Percentiles rank a stretch among this genome's conserved stretches.
Evolutionary conservation across 257 asterid genomes (phyloP).

Genomic region (Haberlea rhodopensis): DNA sequence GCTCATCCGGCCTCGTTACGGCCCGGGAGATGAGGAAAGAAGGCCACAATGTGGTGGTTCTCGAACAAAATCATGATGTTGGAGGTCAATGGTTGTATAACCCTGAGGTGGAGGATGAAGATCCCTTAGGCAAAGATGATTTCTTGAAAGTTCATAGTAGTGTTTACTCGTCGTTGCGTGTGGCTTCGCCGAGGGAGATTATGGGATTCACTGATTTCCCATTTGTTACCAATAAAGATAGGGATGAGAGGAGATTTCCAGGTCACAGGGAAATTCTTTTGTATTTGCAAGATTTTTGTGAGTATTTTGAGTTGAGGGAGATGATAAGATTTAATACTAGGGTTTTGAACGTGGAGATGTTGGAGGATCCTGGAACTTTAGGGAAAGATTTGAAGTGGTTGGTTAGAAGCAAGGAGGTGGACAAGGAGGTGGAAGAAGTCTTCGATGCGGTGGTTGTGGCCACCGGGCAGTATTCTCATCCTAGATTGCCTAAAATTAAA

Average conservation of each 20-base stretch:
- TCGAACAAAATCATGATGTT: conserved; percentile 71
- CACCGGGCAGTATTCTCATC: conserved; percentile 84
- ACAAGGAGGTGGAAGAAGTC: conserved; percentile 51
- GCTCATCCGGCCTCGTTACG: conserved; percentile 78
- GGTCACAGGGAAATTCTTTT: conserved; percentile 65
- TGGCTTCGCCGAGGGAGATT: conserved; percentile 65
- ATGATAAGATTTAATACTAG: conserved; percentile 66
- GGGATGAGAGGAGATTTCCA: conserved; percentile 81
- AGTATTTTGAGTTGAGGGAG: conserved; percentile 60
- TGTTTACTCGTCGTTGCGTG: conserved; percentile 58
- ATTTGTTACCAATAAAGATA: conserved; percentile 48
- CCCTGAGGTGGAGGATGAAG: conserved; percentile 51
- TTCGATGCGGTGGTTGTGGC: conserved; percentile 87
- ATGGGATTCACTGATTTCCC: conserved; percentile 92
- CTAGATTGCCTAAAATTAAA: conserved; percentile 64
- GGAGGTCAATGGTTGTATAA: conserved; percentile 94
- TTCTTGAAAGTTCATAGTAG: conserved; percentile 65
- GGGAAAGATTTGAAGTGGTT: conserved; percentile 60
- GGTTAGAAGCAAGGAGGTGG: conserved; percentile 46
- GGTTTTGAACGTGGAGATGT: conserved; percentile 66
- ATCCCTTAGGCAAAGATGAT: conserved; percentile 41
- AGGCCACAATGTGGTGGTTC: conserved; percentile 73
- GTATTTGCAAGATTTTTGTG: conserved; percentile 70
- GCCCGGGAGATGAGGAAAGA: conserved; percentile 80
- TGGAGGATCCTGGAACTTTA: conserved; percentile 30